These are phyloP conservation scores for Naganishia cerealis DNA, from an alignment of 1,284 basidiomycete genomes.

Conservation along the genomic window DNA sequence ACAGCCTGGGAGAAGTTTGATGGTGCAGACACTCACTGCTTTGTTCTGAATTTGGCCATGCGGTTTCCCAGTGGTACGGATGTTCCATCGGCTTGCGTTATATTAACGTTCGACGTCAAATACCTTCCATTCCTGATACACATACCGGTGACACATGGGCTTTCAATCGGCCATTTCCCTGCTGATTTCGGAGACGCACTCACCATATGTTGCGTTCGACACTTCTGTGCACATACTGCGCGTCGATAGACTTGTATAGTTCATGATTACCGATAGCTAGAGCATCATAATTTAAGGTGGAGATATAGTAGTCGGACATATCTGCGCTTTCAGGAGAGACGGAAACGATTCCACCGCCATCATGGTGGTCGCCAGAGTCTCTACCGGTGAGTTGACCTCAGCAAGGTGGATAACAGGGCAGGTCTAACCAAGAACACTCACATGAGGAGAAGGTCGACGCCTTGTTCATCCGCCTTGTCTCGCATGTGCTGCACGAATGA, in stretches of 20 bases:
- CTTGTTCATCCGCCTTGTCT: slow-evolving; percentile 58
- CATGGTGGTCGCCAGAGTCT: slow-evolving; percentile 64
- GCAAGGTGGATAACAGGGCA: background rate
- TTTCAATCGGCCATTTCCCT: slow-evolving; percentile 33
- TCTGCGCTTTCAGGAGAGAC: slow-evolving; percentile 61
- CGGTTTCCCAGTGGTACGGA: slow-evolving; percentile 58
- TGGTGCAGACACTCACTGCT: slow-evolving; percentile 58
- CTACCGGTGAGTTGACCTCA: slow-evolving; percentile 27
- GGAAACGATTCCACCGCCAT: slow-evolving; percentile 59
- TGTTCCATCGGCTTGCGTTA: slow-evolving; percentile 64
- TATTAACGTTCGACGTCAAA: slow-evolving; percentile 79
- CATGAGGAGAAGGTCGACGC: slow-evolving; percentile 50
- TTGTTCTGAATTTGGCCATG: slow-evolving; percentile 72
- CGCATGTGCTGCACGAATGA: slow-evolving; percentile 82
- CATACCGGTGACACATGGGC: slow-evolving; percentile 13
- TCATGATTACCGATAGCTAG: slow-evolving; percentile 88
- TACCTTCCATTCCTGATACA: slow-evolving; percentile 66
- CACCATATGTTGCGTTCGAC: slow-evolving; percentile 39
- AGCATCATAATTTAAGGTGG: slow-evolving; percentile 74
- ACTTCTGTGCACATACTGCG: slow-evolving; percentile 62
- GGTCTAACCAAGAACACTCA: slow-evolving; percentile 29
- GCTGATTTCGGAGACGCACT: slow-evolving; percentile 39
- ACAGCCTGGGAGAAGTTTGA: background rate
- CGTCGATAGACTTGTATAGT: slow-evolving; percentile 73
- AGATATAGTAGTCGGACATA: slow-evolving; percentile 72